Evolutionary conservation across 2,329 filamentous ascomycete genomes (phyloP), one percentile per base, ranked within the genome.

Genomic region (Phyllosticta citribraziliensis): DNA sequence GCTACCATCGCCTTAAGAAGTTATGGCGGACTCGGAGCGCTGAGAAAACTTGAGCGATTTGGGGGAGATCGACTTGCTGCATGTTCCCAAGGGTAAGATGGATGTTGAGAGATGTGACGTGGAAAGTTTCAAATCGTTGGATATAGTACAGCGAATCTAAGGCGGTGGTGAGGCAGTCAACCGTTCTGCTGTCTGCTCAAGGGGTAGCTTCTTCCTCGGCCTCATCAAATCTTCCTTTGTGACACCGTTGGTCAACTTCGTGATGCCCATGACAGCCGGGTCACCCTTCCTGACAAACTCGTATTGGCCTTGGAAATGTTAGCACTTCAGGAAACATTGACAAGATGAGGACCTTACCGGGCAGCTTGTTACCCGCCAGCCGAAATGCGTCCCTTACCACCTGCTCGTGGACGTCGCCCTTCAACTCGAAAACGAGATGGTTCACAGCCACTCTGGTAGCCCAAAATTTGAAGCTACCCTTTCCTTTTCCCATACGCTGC

Each of bases 401-500:
- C 78, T 96, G 89, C 79, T 99, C 94, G 82, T 99, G 94, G 65
- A 97, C 72, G 68, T 91, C 84, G 54, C 94, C 94, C 75, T 91
- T 91, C 67, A 99, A 78, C 76, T 99, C 94, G 67, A 99, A 95
- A 20, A 97, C 80, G 56, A 99, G 85, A 74, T 94, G 89, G 76
- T 89, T 96, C 57, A 97, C 90, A 9, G 91, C 86, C 67, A 97
- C 86, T 75, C 93, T 86, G 22, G 88, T 85, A 4, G 93, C 91
- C 94, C 94, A 99, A 72, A 96, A 90, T 73, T 99, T 94, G 72
- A 99, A 97, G 64, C 87, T 89, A 68, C 94, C 94, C 75, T 99
- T 99, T 77, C 94, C 94, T 78, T 97, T 99, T 74, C 94, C 94
- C 95, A 99, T 99, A 83, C 94, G 88, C 74, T 91, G 88, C 78